Evolutionary conservation across 441 rosid genomes (phyloP).

Genomic region (Lepidium campestre): DNA sequence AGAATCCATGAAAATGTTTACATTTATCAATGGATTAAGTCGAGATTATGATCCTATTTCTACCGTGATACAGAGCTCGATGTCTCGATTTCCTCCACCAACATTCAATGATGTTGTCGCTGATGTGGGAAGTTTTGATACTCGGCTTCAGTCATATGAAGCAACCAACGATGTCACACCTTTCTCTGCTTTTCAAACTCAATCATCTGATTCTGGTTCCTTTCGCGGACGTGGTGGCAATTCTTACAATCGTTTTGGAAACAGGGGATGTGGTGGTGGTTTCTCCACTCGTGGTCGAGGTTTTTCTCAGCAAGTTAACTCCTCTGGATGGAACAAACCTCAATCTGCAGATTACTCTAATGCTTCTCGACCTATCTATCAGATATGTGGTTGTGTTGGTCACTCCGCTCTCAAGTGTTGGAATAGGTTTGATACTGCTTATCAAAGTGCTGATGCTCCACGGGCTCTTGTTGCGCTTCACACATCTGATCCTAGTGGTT

Average conservation of each 20-base stretch:
- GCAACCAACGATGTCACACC: background rate
- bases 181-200: background rate
- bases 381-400: background rate
- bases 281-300: background rate
- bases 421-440: background rate
- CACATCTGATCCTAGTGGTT: fast-evolving
- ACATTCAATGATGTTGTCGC: background rate
- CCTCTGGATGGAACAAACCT: background rate
- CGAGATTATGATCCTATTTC: background rate
- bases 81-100: background rate
- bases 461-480: background rate
- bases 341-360: background rate
- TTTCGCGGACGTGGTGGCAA: background rate
- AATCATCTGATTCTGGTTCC: background rate
- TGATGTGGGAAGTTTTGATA: fast-evolving
- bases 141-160: background rate
- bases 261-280: background rate
- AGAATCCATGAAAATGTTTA: background rate
- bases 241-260: background rate
- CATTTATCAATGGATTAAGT: background rate
- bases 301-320: background rate
- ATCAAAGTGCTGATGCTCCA: background rate
- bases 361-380: background rate
- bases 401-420: background rate
- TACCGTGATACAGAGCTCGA: background rate